phyloP scores from a whole-genome alignment of 805 yeast genomes.

The Brettanomyces anomalus region DNA sequence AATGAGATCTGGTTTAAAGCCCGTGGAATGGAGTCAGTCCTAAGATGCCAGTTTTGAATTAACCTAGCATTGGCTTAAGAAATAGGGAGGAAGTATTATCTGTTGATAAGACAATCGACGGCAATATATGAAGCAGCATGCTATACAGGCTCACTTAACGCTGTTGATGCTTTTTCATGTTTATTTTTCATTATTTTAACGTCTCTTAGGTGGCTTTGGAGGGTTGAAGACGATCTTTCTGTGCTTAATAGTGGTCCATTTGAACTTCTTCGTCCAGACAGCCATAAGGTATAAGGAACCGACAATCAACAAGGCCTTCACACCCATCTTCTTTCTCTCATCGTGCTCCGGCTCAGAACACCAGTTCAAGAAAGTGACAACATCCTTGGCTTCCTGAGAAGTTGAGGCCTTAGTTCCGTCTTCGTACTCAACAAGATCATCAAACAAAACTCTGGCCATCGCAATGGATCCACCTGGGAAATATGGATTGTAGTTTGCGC shows the following conservation, averaged over 20 bases:
- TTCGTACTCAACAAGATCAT: slow-evolving; percentile 95
- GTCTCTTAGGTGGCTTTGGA: slow-evolving; percentile 42
- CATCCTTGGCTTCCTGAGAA: slow-evolving; percentile 99
- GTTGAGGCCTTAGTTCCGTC: slow-evolving; percentile 99
- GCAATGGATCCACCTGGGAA: slow-evolving; percentile 99
- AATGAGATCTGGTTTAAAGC: too few species aligned
- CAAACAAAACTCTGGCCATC: slow-evolving; percentile 97
- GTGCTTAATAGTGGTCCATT: slow-evolving; percentile 94
- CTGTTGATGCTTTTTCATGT: background rate
- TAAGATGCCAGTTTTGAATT: too few species aligned
- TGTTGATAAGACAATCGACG: background rate
- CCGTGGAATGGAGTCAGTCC: too few species aligned
- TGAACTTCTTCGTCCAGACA: slow-evolving; percentile 93
- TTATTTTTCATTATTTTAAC: background rate
- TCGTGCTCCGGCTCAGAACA: slow-evolving; percentile 98
- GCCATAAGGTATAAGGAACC: slow-evolving; percentile 75
- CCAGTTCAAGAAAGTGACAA: slow-evolving; percentile 93
- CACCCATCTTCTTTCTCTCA: slow-evolving; percentile 93
- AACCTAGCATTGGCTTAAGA: too few species aligned
- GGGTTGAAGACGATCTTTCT: slow-evolving; percentile 91
- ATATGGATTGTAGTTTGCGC: slow-evolving; percentile 97
- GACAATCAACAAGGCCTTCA: slow-evolving; percentile 77
- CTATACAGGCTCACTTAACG: too few species aligned
- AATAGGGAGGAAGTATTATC: background rate
- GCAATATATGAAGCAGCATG: too few species aligned